These are phyloP conservation scores for Physaria fendleri DNA, from an alignment of 345 rosid species.

Conservation along the genomic window DNA sequence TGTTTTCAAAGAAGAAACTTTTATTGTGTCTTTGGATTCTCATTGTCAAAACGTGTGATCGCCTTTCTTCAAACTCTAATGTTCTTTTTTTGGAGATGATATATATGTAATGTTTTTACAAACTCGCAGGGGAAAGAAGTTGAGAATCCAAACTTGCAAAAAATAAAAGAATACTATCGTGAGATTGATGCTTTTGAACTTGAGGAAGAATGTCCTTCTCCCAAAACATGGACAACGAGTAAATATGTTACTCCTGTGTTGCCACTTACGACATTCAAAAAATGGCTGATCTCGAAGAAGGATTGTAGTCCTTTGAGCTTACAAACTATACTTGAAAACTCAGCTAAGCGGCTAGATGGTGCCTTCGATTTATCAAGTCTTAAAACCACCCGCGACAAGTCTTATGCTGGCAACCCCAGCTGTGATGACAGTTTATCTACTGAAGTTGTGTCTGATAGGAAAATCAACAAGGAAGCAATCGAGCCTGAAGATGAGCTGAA, in stretches of 20 bases:
- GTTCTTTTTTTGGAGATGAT: neutral
- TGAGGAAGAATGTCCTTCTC: slow-evolving; percentile 93
- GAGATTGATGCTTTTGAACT: slow-evolving; percentile 93
- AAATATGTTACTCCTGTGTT: no score
- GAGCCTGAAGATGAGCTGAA: slow-evolving; percentile 54
- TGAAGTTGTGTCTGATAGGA: slow-evolving; percentile 26
- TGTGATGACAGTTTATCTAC: slow-evolving; percentile 18
- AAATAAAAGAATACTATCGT: slow-evolving; percentile 65
- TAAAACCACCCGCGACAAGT: slow-evolving; percentile 46
- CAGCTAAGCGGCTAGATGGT: slow-evolving; percentile 29
- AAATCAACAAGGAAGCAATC: slow-evolving; percentile 20
- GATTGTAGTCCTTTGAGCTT: slow-evolving; percentile 64
- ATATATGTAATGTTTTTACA: neutral
- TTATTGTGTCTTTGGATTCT: neutral
- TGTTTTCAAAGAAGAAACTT: neutral
- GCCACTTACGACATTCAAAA: no score
- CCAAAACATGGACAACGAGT: no score
- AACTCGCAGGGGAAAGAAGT: slow-evolving; percentile 44
- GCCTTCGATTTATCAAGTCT: slow-evolving; percentile 21
- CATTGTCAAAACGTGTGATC: neutral
- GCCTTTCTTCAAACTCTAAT: neutral
- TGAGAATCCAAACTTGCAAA: slow-evolving; percentile 50
- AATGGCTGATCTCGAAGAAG: no score
- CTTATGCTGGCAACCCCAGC: slow-evolving; percentile 27
- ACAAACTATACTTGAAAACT: slow-evolving; percentile 63